These are phyloP conservation scores for Pestalotiopsis fici DNA, from an alignment of 2,329 filamentous ascomycete genomes.

Conservation along the genomic window DNA sequence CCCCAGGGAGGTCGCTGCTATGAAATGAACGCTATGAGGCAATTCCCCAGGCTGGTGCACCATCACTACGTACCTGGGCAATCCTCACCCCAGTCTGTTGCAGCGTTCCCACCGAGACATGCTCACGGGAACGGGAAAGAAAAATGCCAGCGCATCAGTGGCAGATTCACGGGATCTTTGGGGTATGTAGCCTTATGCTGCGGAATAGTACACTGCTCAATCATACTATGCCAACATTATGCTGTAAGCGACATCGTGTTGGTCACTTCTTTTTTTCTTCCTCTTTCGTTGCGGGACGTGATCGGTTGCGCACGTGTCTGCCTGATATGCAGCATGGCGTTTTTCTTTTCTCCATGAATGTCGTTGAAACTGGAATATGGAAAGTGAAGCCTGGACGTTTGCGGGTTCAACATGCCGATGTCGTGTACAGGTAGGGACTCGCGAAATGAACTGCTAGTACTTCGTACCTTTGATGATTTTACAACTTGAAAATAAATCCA, in stretches of 20 bases:
- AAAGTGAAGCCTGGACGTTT: not conserved
- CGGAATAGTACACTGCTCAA: not conserved
- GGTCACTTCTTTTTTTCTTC: not conserved
- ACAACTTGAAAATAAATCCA: no score
- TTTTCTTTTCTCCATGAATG: not conserved
- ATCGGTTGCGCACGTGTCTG: conserved; percentile 1
- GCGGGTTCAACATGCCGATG: not conserved
- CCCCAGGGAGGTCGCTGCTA: no score
- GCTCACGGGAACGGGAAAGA: conserved; percentile 13
- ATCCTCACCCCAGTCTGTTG: not conserved
- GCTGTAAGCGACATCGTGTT: not conserved
- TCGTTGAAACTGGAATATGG: not conserved
- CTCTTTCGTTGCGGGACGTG: not conserved
- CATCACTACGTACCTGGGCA: not conserved
- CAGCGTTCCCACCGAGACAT: conserved; percentile 2
- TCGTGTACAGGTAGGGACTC: not conserved
- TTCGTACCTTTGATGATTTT: not conserved
- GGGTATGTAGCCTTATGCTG: not conserved
- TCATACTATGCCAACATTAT: not conserved
- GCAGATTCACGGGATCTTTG: conserved; percentile 3
- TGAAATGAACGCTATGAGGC: conserved; percentile 13
- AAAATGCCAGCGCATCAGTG: conserved; percentile 11
- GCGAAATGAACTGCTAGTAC: not conserved
- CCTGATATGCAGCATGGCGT: not conserved
- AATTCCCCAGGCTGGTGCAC: not conserved